Percentiles rank a stretch among this genome's conserved stretches.
phyloP scores from a whole-genome alignment of 2,329 filamentous ascomycete species.

The Penicillium capsulatum region DNA sequence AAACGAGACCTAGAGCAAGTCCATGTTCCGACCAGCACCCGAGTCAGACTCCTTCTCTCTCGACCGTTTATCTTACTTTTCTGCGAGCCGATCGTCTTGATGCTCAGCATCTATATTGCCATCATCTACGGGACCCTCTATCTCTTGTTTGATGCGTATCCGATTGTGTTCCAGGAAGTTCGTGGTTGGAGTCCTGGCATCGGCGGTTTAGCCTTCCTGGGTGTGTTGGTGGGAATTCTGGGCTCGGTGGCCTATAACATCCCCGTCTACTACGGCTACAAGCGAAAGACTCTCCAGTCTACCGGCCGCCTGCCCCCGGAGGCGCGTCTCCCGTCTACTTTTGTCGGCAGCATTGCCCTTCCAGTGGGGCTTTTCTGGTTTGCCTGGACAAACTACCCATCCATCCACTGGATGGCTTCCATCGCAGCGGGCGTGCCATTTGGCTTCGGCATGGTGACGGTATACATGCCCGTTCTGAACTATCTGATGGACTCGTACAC shows the following conservation, averaged over 20 bases:
- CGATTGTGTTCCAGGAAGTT: slow-evolving; percentile 60
- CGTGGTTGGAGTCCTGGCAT: slow-evolving; percentile 58
- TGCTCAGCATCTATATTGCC: slow-evolving; percentile 61
- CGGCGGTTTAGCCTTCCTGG: slow-evolving; percentile 63
- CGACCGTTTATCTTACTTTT: slow-evolving; percentile 67
- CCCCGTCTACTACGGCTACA: slow-evolving; percentile 54
- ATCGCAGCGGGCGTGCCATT: slow-evolving; percentile 52
- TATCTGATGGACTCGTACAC: slow-evolving; percentile 16
- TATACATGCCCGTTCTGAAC: slow-evolving; percentile 25
- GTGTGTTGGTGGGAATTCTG: slow-evolving; percentile 64
- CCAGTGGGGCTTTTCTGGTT: slow-evolving; percentile 66
- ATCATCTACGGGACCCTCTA: slow-evolving; percentile 43
- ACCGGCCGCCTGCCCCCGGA: slow-evolving; percentile 58
- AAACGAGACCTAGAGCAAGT: slow-evolving; percentile 25
- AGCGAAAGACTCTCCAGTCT: slow-evolving; percentile 38
- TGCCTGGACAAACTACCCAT: slow-evolving; percentile 59
- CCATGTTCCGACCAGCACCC: slow-evolving; percentile 41
- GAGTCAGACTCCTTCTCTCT: slow-evolving; percentile 52
- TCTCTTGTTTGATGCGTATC: slow-evolving; percentile 57
- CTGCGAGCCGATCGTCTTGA: slow-evolving; percentile 63
- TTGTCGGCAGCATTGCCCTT: slow-evolving; percentile 59
- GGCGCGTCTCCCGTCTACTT: slow-evolving; percentile 57
- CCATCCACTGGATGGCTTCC: slow-evolving; percentile 53
- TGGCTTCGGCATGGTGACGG: slow-evolving; percentile 52
- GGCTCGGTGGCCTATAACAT: slow-evolving; percentile 54